phyloP scores from a whole-genome alignment of 257 asterid species.

The Capsicum pubescens region DNA sequence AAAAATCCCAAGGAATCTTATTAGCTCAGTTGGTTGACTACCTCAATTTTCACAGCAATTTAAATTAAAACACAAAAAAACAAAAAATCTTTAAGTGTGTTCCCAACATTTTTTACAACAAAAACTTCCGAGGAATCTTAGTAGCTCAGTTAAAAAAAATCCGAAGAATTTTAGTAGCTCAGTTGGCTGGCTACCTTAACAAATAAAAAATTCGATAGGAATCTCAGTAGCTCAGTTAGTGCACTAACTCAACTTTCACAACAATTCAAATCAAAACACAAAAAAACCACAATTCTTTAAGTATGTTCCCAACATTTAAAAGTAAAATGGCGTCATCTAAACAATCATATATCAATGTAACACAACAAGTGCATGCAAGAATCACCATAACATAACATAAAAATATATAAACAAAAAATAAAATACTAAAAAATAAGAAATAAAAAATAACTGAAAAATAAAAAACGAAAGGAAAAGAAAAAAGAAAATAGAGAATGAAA shows the following conservation, averaged over 20 bases:
- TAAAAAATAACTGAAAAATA: not conserved
- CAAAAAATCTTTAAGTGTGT: too few relatives aligned
- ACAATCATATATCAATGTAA: conserved; percentile 22
- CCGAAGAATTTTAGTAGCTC: too few relatives aligned
- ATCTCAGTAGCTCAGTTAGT: too few relatives aligned
- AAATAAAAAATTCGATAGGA: too few relatives aligned
- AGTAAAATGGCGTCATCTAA: not conserved
- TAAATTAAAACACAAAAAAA: not conserved
- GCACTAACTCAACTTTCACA: too few relatives aligned
- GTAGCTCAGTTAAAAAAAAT: too few relatives aligned
- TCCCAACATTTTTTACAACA: not conserved
- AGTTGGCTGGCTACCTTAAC: too few relatives aligned
- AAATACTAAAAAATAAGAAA: not conserved
- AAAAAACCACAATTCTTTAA: not conserved
- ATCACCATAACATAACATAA: not conserved
- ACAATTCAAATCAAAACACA: not conserved
- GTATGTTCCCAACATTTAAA: not conserved
- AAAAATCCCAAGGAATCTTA: too few relatives aligned
- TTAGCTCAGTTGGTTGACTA: too few relatives aligned
- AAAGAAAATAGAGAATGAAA: not conserved
- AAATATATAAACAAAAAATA: not conserved
- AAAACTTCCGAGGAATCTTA: too few relatives aligned
- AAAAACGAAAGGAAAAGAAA: not conserved
- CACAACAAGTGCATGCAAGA: conserved; percentile 24
- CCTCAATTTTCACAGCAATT: not conserved